phyloP scores from a whole-genome alignment of 2,329 filamentous ascomycete genomes.

The Hypomyces rosellus region DNA sequence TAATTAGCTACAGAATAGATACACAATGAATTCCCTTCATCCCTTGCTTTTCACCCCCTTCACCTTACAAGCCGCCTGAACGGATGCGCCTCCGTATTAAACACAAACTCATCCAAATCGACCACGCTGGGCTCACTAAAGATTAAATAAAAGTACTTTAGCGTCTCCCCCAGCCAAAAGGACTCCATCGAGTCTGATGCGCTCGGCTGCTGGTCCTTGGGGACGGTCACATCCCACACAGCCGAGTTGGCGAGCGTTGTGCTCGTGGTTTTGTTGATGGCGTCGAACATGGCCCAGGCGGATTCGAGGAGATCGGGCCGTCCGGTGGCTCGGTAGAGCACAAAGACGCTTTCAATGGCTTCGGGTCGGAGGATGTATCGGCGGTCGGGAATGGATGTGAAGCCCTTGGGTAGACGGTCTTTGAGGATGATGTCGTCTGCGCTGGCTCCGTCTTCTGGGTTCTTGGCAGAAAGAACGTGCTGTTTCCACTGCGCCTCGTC shows the following conservation, averaged over 20 bases:
- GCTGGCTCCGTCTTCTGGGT: constrained; percentile 11
- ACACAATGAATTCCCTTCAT: constrained; percentile 22
- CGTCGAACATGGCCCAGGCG: constrained; percentile 49
- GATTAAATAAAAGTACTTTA: constrained; percentile 70
- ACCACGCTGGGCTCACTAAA: constrained; percentile 59
- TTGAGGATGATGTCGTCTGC: constrained; percentile 22
- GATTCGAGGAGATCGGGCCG: constrained; percentile 38
- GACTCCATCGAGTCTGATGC: constrained; percentile 57
- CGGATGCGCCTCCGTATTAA: constrained; percentile 51
- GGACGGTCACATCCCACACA: constrained; percentile 33
- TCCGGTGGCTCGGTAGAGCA: constrained; percentile 48
- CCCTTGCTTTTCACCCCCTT: constrained; percentile 30
- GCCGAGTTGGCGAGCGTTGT: constrained; percentile 45
- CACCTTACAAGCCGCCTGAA: constrained; percentile 39
- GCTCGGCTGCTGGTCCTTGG: constrained; percentile 22
- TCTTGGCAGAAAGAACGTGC: constrained; percentile 16
- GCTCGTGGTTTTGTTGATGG: constrained; percentile 40
- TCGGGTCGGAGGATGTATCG: constrained; percentile 48
- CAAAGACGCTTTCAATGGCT: constrained; percentile 48
- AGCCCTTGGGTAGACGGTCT: constrained; percentile 47
- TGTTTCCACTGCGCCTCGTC: constrained; percentile 32
- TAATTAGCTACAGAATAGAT: no score
- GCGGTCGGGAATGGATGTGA: constrained; percentile 49
- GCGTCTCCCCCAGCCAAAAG: constrained; percentile 67
- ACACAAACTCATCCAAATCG: constrained; percentile 62